Conservation (phyloP, 1,284 basidiomycete genomes). For the Athelia psychrophila region DNA sequence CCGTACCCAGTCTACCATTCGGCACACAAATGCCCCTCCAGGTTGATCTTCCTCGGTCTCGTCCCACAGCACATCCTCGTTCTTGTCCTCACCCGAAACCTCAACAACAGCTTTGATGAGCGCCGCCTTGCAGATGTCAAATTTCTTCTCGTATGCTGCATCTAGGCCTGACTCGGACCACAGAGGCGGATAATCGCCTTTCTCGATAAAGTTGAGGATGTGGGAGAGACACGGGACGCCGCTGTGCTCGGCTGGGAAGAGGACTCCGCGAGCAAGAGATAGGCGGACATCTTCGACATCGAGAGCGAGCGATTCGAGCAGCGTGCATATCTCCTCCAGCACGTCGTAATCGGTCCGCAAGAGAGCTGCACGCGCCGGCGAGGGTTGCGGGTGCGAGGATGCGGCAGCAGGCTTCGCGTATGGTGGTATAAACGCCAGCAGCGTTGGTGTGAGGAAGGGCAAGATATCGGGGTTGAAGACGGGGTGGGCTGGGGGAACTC, state of each 20-base stretch:
- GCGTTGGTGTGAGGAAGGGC: conserved; percentile 56
- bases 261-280: conserved; percentile 64
- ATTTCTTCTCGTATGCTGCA: conserved; percentile 52
- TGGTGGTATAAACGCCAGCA: conserved; percentile 58
- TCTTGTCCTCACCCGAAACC: conserved; percentile 79
- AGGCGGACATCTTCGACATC: conserved; percentile 73
- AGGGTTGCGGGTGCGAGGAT: conserved; percentile 37
- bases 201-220: conserved; percentile 72
- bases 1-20: conserved; percentile 78
- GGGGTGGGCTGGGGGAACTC: conserved; percentile 36
- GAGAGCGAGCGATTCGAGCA: conserved; percentile 72
- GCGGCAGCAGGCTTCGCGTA: conserved; percentile 34
- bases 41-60: conserved; percentile 51
- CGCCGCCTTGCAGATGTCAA: conserved; percentile 81
- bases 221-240: conserved; percentile 57
- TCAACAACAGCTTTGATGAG: conserved; percentile 85
- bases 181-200: conserved; percentile 58
- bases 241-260: conserved; percentile 53
- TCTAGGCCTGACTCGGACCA: conserved; percentile 43
- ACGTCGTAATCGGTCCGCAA: conserved; percentile 68
- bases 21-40: conserved; percentile 70
- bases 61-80: conserved; percentile 72
- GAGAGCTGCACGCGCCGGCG: conserved; percentile 46
- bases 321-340: conserved; percentile 68
- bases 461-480: conserved; percentile 62